Evolutionary conservation across 768 basidiomycete genomes (phyloP).

Genomic region (Russula sp.): DNA sequence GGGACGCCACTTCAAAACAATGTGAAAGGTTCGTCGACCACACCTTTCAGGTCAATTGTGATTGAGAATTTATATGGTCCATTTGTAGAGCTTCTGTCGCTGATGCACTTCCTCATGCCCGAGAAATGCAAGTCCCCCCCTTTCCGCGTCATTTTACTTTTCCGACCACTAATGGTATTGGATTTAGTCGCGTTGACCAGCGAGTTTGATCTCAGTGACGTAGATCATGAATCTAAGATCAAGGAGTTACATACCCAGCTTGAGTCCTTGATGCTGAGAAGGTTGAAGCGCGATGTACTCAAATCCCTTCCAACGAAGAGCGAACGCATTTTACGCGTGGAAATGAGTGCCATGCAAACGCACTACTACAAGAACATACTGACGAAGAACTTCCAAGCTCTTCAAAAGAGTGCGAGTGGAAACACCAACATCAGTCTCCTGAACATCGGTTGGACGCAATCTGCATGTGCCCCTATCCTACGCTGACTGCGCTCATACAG

Average conservation of each 20-base stretch:
- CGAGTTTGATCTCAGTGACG: slow-evolving; percentile 93
- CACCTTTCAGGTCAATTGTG: slow-evolving; percentile 13
- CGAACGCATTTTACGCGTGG: slow-evolving; percentile 94
- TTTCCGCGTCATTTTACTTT: not conserved
- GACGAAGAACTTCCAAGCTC: slow-evolving; percentile 92
- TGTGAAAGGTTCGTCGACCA: slow-evolving; percentile 70
- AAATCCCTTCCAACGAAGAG: slow-evolving; percentile 96
- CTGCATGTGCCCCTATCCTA: not conserved
- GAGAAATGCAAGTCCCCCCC: slow-evolving; percentile 70
- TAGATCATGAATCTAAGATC: slow-evolving; percentile 90
- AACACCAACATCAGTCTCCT: slow-evolving; percentile 90
- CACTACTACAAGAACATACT: slow-evolving; percentile 99
- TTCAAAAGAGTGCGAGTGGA: slow-evolving; percentile 85
- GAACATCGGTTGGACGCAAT: slow-evolving; percentile 66
- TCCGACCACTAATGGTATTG: slow-evolving; percentile 10
- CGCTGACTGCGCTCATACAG: slow-evolving; percentile 34
- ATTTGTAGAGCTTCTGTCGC: slow-evolving; percentile 73
- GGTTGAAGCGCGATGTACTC: slow-evolving; percentile 93
- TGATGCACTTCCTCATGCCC: slow-evolving; percentile 99
- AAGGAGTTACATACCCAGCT: slow-evolving; percentile 92
- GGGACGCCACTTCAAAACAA: slow-evolving; percentile 99
- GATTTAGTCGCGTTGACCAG: slow-evolving; percentile 78
- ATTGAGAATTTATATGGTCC: slow-evolving; percentile 5
- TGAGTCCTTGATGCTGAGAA: slow-evolving; percentile 88
- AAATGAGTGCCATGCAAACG: slow-evolving; percentile 94